These are phyloP conservation scores for Cavenderia fasciculata DNA, from an alignment of 78 protist genomes.

Conservation along the genomic window DNA sequence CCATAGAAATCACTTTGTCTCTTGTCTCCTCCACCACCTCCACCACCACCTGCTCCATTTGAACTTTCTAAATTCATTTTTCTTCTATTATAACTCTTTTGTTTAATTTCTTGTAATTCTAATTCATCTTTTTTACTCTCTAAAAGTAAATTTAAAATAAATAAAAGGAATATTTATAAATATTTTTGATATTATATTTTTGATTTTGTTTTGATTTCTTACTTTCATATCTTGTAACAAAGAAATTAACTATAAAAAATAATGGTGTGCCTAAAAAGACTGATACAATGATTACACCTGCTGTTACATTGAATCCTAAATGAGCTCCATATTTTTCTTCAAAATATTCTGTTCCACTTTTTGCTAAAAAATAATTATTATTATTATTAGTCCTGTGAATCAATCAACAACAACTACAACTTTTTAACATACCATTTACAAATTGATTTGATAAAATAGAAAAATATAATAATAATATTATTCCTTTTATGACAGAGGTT, in stretches of 20 bases:
- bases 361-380: too few relatives aligned
- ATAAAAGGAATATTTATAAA: too few relatives aligned
- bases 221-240: slow-evolving; percentile 4
- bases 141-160: neutral
- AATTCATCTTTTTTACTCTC: neutral
- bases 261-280: slow-evolving; percentile 30
- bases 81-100: neutral
- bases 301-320: neutral
- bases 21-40: neutral
- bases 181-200: neutral
- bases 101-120: slow-evolving; percentile 19
- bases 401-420: too few relatives aligned
- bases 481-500: too few relatives aligned
- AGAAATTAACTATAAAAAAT: slow-evolving; percentile 13
- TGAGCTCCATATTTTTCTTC: too few relatives aligned
- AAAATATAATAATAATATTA: too few relatives aligned
- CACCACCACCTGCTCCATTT: neutral
- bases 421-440: too few relatives aligned
- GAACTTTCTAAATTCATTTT: neutral
- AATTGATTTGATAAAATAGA: too few relatives aligned
- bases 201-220: too few relatives aligned
- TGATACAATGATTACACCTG: neutral
- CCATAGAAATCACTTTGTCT: neutral
- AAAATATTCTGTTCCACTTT: too few relatives aligned
- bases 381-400: too few relatives aligned